Evolutionary conservation across 116 monocot species (phyloP).

Genomic region (Iris pallida): DNA sequence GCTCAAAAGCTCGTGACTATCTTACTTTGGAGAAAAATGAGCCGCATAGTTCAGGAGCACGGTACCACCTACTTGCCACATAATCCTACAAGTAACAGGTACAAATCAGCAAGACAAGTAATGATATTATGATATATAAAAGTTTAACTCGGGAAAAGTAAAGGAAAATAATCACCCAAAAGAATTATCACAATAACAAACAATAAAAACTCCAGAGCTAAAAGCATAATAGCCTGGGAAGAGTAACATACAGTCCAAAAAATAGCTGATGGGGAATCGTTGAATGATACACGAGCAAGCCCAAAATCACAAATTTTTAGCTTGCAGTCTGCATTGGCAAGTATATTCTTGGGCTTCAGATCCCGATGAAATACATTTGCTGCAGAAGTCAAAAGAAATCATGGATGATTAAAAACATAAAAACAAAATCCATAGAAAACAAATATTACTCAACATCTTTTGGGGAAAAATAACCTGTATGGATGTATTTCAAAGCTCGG

Average conservation of each 20-base stretch:
- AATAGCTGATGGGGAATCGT: slow-evolving; percentile 79
- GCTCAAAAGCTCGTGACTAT: not conserved
- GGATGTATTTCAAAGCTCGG: slow-evolving; percentile 64
- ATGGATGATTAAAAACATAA: not conserved
- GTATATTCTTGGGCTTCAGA: slow-evolving; percentile 64
- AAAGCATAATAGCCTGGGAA: not conserved
- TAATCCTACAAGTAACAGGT: slow-evolving; percentile 38
- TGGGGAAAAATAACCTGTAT: slow-evolving; percentile 29
- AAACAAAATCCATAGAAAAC: not conserved
- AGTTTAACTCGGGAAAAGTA: not conserved
- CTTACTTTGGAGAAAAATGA: slow-evolving; percentile 63
- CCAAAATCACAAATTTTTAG: slow-evolving; percentile 88
- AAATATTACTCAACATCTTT: not conserved
- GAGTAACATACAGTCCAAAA: slow-evolving; percentile 81
- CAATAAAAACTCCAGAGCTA: not conserved
- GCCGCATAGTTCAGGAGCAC: slow-evolving; percentile 63
- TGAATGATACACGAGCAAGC: slow-evolving; percentile 73
- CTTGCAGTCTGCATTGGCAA: slow-evolving; percentile 70
- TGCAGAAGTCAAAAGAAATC: slow-evolving; percentile 21
- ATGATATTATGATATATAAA: not conserved
- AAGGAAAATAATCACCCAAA: not conserved
- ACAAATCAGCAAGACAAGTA: slow-evolving; percentile 4
- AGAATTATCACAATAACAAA: slow-evolving; percentile 3
- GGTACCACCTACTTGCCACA: slow-evolving; percentile 63
- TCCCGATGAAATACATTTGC: slow-evolving; percentile 84